Percentiles rank a stretch among this genome's conserved stretches.
These are phyloP conservation scores for Inga leiocalycina DNA, from an alignment of 306 rosid species.

Conservation along the genomic window DNA sequence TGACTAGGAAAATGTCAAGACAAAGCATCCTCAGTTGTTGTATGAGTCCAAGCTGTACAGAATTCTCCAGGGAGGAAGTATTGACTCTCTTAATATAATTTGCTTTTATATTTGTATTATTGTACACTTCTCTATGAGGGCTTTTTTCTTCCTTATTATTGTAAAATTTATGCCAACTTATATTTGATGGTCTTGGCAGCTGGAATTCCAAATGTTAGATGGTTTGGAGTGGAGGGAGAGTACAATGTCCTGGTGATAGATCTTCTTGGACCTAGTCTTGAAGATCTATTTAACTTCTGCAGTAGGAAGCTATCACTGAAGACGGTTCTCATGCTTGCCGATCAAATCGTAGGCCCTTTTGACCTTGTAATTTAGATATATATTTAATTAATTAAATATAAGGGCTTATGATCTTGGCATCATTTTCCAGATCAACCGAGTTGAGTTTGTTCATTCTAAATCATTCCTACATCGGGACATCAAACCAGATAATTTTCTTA, in stretches of 20 bases:
- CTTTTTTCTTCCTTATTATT: background rate
- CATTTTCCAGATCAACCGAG: conserved; percentile 71
- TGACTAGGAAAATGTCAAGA: conserved; percentile 80
- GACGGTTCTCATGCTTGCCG: conserved; percentile 92
- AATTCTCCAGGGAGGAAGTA: conserved; percentile 95
- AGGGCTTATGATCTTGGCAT: background rate
- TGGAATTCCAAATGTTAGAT: conserved; percentile 81
- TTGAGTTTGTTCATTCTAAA: conserved; percentile 80
- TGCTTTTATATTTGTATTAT: background rate
- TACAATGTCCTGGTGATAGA: conserved; percentile 91
- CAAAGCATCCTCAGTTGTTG: conserved; percentile 92
- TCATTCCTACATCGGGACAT: conserved; percentile 91
- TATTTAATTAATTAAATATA: background rate
- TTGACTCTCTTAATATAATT: conserved; percentile 16
- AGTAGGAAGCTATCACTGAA: conserved; percentile 86
- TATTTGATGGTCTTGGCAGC: conserved; percentile 52
- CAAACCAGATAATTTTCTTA: conserved; percentile 90
- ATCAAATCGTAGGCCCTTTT: conserved; percentile 73
- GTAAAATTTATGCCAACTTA: background rate
- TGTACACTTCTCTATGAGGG: background rate
- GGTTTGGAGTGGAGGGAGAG: conserved; percentile 95
- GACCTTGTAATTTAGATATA: background rate
- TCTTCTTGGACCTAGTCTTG: conserved; percentile 95
- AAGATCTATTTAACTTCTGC: conserved; percentile 89
- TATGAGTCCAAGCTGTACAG: conserved; percentile 91